Evolutionary conservation across 176 grass and related monocot genomes (phyloP), one percentile per base, ranked within the genome.

Genomic region (Zoysia pacifica): DNA sequence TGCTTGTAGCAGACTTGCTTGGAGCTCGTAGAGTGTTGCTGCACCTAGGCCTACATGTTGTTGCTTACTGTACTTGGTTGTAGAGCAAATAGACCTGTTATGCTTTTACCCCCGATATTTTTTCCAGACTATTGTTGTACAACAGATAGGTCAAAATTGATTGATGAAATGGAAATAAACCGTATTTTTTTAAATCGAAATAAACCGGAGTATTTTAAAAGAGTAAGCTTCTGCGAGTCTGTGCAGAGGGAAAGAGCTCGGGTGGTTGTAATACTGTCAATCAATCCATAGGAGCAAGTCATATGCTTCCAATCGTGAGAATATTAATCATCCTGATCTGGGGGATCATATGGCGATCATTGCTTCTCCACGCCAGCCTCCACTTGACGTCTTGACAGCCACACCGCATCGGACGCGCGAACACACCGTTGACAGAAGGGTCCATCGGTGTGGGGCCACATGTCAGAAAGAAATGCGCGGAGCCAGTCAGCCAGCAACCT

Each of bases 41-140:
- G 37, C 15, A 42, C 12, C 62, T 40, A 65, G 62, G 62, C 36
- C 37, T 37, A 40, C 67, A 79, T 38, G 18, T 54, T 67, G 62
- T 66, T 52, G 47, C 50, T 41, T 52, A 50, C 61, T 39, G 19
- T 52, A 50, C 61, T 39, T 77, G 9, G 55, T 19, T 65, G 12
- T 79, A 79, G 61, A 42, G 36, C 62, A 78, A 77, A 65, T 40
- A 77, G 43, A 5, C 37, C 6, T 58, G n/a, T 58, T 2, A 2
- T 50, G 64, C 35, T 63, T 9, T 4, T 41, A 66, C 18, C 48
- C 43, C 16, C 41, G 11, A 45, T 11, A 55, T 19, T 44, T 10
- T 49, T 14, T 53, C 9, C 37, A 4, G 51, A n/a, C 47, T 67
- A 42, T 3, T 79, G 63, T 54, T 79, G 76, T 43, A 53, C 39